phyloP scores from a whole-genome alignment of 2,329 filamentous ascomycete genomes.

The Pseudocercospora musae region DNA sequence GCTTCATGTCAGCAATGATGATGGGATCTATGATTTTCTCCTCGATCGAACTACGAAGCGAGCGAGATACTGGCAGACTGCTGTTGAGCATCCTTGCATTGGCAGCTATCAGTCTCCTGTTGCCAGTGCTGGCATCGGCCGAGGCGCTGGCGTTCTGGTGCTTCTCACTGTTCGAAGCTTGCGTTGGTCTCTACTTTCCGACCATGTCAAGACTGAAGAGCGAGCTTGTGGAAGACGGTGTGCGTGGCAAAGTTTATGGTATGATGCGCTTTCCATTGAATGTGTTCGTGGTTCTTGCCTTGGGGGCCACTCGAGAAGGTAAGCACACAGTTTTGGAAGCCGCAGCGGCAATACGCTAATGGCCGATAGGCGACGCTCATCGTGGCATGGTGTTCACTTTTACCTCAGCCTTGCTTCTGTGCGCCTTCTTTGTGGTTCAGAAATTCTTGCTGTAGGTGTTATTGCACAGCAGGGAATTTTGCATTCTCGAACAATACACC shows the following conservation, averaged over 20 bases:
- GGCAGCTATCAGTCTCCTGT: conserved; percentile 37
- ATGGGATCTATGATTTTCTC: conserved; percentile 56
- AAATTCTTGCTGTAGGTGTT: not conserved
- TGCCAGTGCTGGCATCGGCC: conserved; percentile 40
- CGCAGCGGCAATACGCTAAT: not conserved
- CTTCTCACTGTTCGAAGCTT: conserved; percentile 57
- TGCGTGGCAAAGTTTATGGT: conserved; percentile 55
- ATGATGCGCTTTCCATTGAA: conserved; percentile 59
- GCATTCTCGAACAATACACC: not conserved
- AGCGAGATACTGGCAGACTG: conserved; percentile 26
- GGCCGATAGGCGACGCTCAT: conserved; percentile 11
- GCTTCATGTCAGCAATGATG: conserved; percentile 60
- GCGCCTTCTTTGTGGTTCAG: conserved; percentile 15
- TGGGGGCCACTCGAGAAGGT: conserved; percentile 45
- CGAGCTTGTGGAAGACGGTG: conserved; percentile 52
- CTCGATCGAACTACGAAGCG: conserved; percentile 22
- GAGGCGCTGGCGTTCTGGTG: conserved; percentile 51
- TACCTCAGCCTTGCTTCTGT: conserved; percentile 12
- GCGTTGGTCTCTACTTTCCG: conserved; percentile 58
- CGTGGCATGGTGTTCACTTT: conserved; percentile 15
- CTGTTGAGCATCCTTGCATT: conserved; percentile 41
- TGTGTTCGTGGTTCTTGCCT: conserved; percentile 52
- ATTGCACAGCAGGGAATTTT: not conserved
- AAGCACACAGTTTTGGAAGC: not conserved
- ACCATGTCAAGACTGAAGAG: conserved; percentile 56